These are phyloP conservation scores for Backusella luteola DNA, from an alignment of 192 early-diverging fungal species.

Conservation along the genomic window DNA sequence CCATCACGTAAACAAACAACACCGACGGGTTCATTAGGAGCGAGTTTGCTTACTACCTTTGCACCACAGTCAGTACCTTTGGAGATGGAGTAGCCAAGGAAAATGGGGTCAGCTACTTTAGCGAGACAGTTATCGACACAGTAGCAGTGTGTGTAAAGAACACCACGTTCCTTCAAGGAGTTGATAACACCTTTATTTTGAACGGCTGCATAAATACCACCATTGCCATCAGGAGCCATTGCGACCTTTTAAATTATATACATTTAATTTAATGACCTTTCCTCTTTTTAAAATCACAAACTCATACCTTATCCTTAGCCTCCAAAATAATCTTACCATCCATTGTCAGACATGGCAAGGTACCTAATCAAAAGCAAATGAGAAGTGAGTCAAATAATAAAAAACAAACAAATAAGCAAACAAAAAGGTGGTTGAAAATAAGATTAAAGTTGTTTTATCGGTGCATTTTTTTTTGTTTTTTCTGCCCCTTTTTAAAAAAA, in stretches of 20 bases:
- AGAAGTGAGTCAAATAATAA: background rate
- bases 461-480: background rate
- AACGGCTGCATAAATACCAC: constrained; percentile 95
- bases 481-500: background rate
- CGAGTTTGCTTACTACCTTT: constrained; percentile 88
- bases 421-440: background rate
- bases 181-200: constrained; percentile 77
- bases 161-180: constrained; percentile 77
- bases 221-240: constrained; percentile 87
- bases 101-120: constrained; percentile 94
- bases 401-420: constrained; percentile 4
- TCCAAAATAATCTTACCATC: constrained; percentile 95
- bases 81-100: constrained; percentile 90
- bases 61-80: constrained; percentile 93
- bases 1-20: constrained; percentile 89
- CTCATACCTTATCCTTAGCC: constrained; percentile 51
- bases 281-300: background rate
- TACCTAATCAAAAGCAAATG: constrained; percentile 45
- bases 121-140: constrained; percentile 98
- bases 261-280: background rate
- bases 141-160: constrained; percentile 91
- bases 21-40: constrained; percentile 89
- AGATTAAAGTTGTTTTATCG: background rate
- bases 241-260: constrained; percentile 49
- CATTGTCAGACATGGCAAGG: constrained; percentile 85